phyloP scores from a whole-genome alignment of 139 green algal species.

The Chlamydomonas sp. region DNA sequence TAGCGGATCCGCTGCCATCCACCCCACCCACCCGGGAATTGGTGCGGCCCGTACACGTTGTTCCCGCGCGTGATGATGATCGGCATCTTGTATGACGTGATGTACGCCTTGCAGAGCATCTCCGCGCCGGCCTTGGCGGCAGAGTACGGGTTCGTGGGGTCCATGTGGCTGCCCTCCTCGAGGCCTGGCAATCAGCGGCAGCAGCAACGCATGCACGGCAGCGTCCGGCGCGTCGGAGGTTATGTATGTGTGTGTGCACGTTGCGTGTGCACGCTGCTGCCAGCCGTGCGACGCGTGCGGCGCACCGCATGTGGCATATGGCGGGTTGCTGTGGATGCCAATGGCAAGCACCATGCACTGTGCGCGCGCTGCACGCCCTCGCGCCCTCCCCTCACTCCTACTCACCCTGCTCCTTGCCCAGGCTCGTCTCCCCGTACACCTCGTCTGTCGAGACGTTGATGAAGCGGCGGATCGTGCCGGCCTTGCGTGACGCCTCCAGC shows the following conservation, averaged over 20 bases:
- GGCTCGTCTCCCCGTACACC: constrained; percentile 78
- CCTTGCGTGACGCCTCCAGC: constrained; percentile 78
- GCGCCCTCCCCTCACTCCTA: neutral
- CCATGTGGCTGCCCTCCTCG: constrained; percentile 69
- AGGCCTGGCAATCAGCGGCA: no score
- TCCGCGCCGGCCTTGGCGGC: constrained; percentile 96
- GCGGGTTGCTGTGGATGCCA: neutral
- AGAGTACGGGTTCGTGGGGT: constrained; percentile 98
- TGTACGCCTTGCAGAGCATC: constrained; percentile 92
- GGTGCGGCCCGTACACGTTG: constrained; percentile 97
- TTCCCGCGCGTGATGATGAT: constrained; percentile 95
- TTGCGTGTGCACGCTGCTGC: no score
- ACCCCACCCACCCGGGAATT: no score
- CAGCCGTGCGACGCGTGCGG: no score
- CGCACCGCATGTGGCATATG: neutral
- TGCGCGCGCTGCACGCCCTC: neutral
- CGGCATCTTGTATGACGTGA: constrained; percentile 75
- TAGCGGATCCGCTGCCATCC: no score
- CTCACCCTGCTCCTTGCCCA: constrained; percentile 56
- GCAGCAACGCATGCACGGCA: no score
- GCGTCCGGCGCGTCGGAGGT: no score
- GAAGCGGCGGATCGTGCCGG: constrained; percentile 77
- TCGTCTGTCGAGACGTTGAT: constrained; percentile 83
- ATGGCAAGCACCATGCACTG: neutral
- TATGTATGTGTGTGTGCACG: no score